Conservation (phyloP, 2,329 filamentous ascomycete genomes). For the Cordyceps sp. region DNA sequence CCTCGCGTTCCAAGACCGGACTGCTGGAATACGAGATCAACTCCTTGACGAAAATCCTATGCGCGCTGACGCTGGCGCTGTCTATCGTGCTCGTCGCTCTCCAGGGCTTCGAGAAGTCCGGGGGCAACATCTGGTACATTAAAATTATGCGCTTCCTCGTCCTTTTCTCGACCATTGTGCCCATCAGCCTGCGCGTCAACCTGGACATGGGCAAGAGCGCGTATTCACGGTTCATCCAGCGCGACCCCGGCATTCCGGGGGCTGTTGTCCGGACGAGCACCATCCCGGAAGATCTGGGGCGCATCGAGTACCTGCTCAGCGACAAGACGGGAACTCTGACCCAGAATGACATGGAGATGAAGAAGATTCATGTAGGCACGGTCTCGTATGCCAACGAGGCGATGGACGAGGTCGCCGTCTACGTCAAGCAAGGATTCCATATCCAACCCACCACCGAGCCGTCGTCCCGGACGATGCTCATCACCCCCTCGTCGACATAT, state of each 20-base stretch:
- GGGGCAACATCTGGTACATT: constrained; percentile 70
- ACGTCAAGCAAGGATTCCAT: constrained; percentile 72
- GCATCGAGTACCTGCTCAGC: constrained; percentile 89
- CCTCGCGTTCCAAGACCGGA: constrained; percentile 85
- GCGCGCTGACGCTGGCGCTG: constrained; percentile 68
- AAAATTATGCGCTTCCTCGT: constrained; percentile 98
- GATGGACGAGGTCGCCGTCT: constrained; percentile 89
- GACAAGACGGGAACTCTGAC: constrained; percentile 98
- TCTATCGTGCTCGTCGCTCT: constrained; percentile 80
- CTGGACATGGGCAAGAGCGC: constrained; percentile 94
- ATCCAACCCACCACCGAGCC: constrained; percentile 27
- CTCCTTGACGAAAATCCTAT: constrained; percentile 89
- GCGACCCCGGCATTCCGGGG: constrained; percentile 74
- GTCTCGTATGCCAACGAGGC: constrained; percentile 97
- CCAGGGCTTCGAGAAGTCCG: constrained; percentile 57
- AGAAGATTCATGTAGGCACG: constrained; percentile 95
- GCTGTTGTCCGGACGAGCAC: constrained; percentile 93
- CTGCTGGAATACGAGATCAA: constrained; percentile 94
- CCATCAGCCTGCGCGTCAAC: constrained; percentile 91
- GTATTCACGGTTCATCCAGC: constrained; percentile 90
- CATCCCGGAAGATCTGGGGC: constrained; percentile 87
- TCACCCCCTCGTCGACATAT: constrained; percentile 61
- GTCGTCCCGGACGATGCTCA: constrained; percentile 32
- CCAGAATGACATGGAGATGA: constrained; percentile 97
- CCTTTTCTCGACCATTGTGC: constrained; percentile 97